phyloP scores from a whole-genome alignment of 2,329 filamentous ascomycete species.

The Colletotrichum gloeosporioides region DNA sequence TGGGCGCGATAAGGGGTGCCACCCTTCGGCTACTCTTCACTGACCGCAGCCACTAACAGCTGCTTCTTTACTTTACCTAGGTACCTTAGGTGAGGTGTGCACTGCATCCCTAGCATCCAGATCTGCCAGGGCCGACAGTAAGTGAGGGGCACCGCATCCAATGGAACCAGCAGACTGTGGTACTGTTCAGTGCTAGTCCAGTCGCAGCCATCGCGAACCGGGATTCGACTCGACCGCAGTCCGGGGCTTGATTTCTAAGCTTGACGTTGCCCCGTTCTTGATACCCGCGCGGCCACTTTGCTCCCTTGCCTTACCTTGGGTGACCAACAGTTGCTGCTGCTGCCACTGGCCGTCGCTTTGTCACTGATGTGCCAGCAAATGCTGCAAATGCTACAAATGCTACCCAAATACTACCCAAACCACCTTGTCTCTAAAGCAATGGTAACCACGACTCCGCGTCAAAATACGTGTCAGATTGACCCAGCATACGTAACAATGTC shows the following conservation, averaged over 20 bases:
- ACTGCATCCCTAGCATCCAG: neutral
- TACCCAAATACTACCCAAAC: neutral
- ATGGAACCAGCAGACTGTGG: neutral
- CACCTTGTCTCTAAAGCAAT: neutral
- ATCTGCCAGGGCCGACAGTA: constrained; percentile 4
- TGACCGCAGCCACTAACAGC: neutral
- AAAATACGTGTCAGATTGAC: constrained; percentile 2
- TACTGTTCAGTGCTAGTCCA: neutral
- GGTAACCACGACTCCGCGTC: neutral
- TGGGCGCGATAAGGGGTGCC: constrained; percentile 11
- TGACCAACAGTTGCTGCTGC: neutral
- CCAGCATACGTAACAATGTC: neutral
- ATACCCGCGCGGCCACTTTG: constrained; percentile 11
- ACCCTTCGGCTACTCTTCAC: neutral
- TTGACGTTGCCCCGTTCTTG: neutral
- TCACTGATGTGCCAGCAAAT: neutral
- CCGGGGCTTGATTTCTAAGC: constrained; percentile 13
- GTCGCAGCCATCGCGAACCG: neutral
- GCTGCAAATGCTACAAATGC: neutral
- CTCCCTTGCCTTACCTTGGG: neutral
- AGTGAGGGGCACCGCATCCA: neutral
- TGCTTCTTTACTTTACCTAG: neutral
- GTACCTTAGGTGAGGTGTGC: neutral
- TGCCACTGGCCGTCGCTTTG: neutral
- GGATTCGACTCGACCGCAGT: neutral